Evolutionary conservation across 805 yeast species (phyloP), one percentile per base, ranked within the genome.

Genomic region (Saccharomycopsis fodiens): DNA sequence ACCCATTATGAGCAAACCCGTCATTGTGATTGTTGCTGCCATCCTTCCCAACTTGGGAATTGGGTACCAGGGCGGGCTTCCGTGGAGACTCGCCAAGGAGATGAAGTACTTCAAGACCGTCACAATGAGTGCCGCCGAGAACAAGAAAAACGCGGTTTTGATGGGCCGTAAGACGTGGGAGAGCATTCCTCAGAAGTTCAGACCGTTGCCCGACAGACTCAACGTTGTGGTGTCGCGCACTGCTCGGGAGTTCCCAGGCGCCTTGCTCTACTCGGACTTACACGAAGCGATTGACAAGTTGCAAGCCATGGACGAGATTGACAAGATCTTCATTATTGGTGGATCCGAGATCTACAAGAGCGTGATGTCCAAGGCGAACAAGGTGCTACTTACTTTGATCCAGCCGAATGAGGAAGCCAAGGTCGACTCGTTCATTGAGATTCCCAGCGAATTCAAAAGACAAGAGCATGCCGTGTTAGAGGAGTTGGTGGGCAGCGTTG

Each of bases 161-260:
- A 93, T 93, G 98, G 98, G 98, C 12, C 73, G 97, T 48, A 84
- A 80, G 58, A 91, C 97, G 1, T 93, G 97, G 95, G 93, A 88
- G 27, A 85, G 95, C 5, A 89, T 93, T 27, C 97, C 98, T 0
- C 51, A 63, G 1, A 79, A 73, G 59, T 93, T 87, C 64, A 69
- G 95, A 51, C 98, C 98, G 0, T 69, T 93, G 38, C 80, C 82
- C 2, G 76, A 70, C 41, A 72, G 98, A 47, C 46, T 78, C 22
- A 93, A 93, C 60, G 77, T 88, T 12, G 78, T 93, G 0, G 64
- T 93, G 8, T 82, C 95, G 21, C 64, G 88, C 4, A 39, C 34
- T 12, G 31, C 25, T 2, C 39, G 39, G 15, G 19, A 25, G 21
- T 17, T 40, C n/a, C 52, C 46, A 1, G 54, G 46, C 4, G 69